These are phyloP conservation scores for Juglanconis oblonga DNA, from an alignment of 2,329 filamentous ascomycete genomes.

Conservation along the genomic window DNA sequence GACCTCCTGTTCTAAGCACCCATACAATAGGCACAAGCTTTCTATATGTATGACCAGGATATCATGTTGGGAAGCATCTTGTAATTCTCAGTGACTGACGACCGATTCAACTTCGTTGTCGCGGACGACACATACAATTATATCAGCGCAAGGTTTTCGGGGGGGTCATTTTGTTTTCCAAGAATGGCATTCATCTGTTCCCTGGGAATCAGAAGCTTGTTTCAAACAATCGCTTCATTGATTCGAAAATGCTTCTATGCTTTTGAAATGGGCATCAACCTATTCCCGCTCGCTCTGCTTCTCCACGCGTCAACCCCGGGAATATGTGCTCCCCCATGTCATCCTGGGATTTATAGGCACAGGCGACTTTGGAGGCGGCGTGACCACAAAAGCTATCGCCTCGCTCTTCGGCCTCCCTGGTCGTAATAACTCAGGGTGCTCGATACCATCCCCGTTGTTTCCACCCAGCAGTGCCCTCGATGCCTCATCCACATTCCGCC, in stretches of 20 bases:
- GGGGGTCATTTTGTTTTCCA: slow-evolving; percentile 40
- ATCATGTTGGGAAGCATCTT: slow-evolving; percentile 12
- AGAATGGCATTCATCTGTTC: slow-evolving; percentile 39
- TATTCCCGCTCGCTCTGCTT: background rate
- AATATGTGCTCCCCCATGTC: slow-evolving; percentile 3
- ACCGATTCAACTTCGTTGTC: slow-evolving; percentile 40
- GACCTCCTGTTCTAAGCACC: no score
- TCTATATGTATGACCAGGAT: no score
- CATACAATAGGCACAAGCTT: no score
- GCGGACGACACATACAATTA: slow-evolving; percentile 49
- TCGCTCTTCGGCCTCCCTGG: slow-evolving; percentile 15
- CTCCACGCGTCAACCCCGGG: background rate
- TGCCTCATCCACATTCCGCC: slow-evolving; percentile 8
- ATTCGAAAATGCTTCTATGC: background rate
- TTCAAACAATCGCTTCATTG: slow-evolving; percentile 4
- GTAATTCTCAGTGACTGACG: slow-evolving; percentile 8
- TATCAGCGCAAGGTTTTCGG: slow-evolving; percentile 44
- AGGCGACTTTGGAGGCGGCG: slow-evolving; percentile 11
- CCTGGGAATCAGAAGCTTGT: background rate
- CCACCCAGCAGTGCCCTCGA: slow-evolving; percentile 10
- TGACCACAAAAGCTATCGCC: slow-evolving; percentile 16
- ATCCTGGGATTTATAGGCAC: background rate
- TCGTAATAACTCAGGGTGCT: slow-evolving; percentile 5
- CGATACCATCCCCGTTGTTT: background rate
- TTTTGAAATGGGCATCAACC: slow-evolving; percentile 1